Percentiles rank a stretch among this genome's conserved stretches.
phyloP scores from a whole-genome alignment of 805 yeast genomes.

The Schizosaccharomyces pombe region DNA sequence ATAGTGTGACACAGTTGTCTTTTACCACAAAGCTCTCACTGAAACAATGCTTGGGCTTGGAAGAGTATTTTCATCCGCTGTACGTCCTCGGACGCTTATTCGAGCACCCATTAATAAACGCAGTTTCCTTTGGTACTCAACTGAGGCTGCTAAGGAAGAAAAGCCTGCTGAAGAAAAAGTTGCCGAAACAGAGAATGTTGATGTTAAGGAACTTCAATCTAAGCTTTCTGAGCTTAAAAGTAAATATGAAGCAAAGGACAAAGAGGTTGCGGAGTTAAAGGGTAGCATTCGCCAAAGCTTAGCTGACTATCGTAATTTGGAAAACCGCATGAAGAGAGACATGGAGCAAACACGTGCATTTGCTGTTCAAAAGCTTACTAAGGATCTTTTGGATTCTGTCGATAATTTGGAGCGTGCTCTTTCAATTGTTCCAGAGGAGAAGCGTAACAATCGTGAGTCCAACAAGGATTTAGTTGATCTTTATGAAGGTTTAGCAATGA shows the following conservation, averaged over 20 bases:
- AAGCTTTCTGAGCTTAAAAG: slow-evolving; percentile 23
- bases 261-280: slow-evolving; percentile 56
- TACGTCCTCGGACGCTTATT: neutral
- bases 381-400: slow-evolving; percentile 66
- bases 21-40: no score
- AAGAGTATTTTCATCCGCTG: neutral
- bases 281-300: slow-evolving; percentile 62
- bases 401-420: slow-evolving; percentile 81
- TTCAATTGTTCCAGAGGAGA: slow-evolving; percentile 27
- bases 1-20: no score
- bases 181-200: slow-evolving; percentile 8
- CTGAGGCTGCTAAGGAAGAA: slow-evolving; percentile 3
- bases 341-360: slow-evolving; percentile 68
- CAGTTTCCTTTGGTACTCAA: neutral
- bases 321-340: slow-evolving; percentile 72
- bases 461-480: slow-evolving; percentile 47
- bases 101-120: neutral
- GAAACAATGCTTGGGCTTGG: neutral
- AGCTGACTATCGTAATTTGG: slow-evolving; percentile 83
- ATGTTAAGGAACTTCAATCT: slow-evolving; percentile 12
- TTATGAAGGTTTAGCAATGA: slow-evolving; percentile 78
- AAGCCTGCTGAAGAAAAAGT: slow-evolving; percentile 6
- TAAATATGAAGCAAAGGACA: slow-evolving; percentile 30
- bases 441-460: slow-evolving; percentile 18
- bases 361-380: slow-evolving; percentile 79